Evolutionary conservation across 176 grass and related monocot genomes (phyloP), one percentile per base, ranked within the genome.

Genomic region (Hyparrhenia diplandra): DNA sequence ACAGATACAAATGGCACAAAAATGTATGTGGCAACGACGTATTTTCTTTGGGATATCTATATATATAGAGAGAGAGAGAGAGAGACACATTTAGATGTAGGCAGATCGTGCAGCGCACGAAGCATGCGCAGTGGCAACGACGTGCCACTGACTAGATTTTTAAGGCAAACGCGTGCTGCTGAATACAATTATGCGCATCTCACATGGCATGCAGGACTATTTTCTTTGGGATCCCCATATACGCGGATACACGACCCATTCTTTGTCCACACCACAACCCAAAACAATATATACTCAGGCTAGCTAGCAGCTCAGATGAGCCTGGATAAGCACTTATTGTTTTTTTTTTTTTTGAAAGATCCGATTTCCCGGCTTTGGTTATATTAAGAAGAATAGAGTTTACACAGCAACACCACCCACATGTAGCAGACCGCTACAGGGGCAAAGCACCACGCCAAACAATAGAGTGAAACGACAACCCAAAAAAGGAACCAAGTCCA

Each of bases 151-250:
- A 69, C 10, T 85, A 71, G 27, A 59, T 67, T 67, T 84, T n/a
- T n/a, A 76, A 64, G 17, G 35, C 61, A 30, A 49, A 37, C n/a
- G 29, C 51, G 54, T 27, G 3, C n/a, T n/a, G n/a, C n/a, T n/a
- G n/a, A n/a, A n/a, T n/a, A n/a, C n/a, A n/a, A n/a, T n/a, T n/a
- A n/a, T n/a, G n/a, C n/a, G n/a, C n/a, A n/a, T n/a, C n/a, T n/a
- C n/a, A n/a, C n/a, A 31, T 29, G 6, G 42, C 40, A 47, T 51
- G 55, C 52, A 51, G 17, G 29, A 8, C 28, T 8, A 72, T 72
- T 79, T 85, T 16, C 10, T 5, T 17, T 36, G 67, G 71, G 83
- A 41, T 73, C 12, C 63, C 83, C 41, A 17, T n/a, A 64, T 64
- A 64, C 74, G 1, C 28, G 12, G 55, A 49, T 16, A 29, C 18